Base-by-base conservation (phyloP, 495 filamentous ascomycete genomes). In the Schizothecium vesticola region DNA sequence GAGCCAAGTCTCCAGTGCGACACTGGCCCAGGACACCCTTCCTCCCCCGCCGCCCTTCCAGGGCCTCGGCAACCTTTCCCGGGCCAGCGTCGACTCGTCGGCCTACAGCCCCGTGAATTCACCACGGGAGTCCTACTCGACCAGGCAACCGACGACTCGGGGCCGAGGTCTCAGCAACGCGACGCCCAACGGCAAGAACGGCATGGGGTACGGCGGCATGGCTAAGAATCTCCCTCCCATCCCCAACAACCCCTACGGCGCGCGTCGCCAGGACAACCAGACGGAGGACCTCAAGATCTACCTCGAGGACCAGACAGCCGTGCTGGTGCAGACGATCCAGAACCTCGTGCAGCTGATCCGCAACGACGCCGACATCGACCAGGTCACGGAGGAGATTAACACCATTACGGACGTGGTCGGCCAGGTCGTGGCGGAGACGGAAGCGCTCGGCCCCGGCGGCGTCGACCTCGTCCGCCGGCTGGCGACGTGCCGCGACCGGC, bases 261-360 rank as follows among this genome's bases (percentile, higher is more conserved):
- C 22, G 11, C 76, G 62, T 8, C 71, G 74, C 24, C 79, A 79
- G 62, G 77, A 82, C 63, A 73, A 67, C 67, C 89, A 89, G 64
- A 81, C 91, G 61, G 89, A 92, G 74, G 91, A 94, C 70, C 82
- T 94, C 55, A 92, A 80, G 66, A 86, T 90, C 68, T 94, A 93
- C 75, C 87, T 96, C 56, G 92, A 96, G 71, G 91, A 92, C 70
- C 92, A 94, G 78, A 93, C 91, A 13, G 90, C 91, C 61, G 81
- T 87, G 13, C 86, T 96, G 56, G 89, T 96, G 26, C 88, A 92
- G 71, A 89, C 87, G 24, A 94, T 97, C 71, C 92, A 94, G 77
- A 85, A 88, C 5, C 86, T 97, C 12, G 90, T 96, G 36, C 85
- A 87, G 69, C 88, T 87, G 60, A 94, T 96, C 71, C 91, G 93